Conservation (phyloP, 192 early-diverging fungal genomes). For the Mortierella alpina region DNA sequence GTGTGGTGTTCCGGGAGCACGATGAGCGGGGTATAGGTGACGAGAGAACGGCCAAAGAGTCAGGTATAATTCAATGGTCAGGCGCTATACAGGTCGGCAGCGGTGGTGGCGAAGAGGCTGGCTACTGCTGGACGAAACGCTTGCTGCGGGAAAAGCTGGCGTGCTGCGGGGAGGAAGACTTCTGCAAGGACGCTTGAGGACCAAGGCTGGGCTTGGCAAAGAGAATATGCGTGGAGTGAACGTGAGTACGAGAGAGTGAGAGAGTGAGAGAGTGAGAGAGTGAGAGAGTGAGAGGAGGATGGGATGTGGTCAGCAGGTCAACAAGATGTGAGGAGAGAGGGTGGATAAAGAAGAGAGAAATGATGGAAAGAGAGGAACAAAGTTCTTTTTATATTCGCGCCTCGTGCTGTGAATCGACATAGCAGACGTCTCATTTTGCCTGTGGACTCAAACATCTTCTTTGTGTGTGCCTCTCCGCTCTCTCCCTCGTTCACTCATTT, state of each 20-base stretch:
- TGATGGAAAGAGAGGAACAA: not conserved
- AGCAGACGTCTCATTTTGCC: too few species aligned
- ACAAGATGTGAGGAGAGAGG: too few species aligned
- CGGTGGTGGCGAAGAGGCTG: not conserved
- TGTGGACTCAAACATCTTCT: not conserved
- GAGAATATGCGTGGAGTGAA: not conserved
- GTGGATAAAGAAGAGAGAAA: too few species aligned
- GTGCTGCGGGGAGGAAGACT: not conserved
- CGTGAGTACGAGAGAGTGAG: not conserved
- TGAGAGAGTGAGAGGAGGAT: not conserved
- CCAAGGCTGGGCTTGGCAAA: not conserved
- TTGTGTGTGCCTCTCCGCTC: not conserved
- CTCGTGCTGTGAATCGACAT: not conserved
- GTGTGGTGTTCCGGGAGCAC: not conserved
- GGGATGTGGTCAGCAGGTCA: not conserved
- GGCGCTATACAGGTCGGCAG: too few species aligned
- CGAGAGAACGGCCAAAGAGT: not conserved
- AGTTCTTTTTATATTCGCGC: conserved; percentile 21
- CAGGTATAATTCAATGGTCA: too few species aligned
- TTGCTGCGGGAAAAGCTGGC: not conserved
- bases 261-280: not conserved
- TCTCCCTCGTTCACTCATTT: too few species aligned
- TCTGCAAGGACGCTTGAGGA: not conserved
- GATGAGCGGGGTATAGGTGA: not conserved
- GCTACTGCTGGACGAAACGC: too few species aligned